phyloP scores from a whole-genome alignment of 805 yeast species.

The Metschnikowia continentalis region DNA sequence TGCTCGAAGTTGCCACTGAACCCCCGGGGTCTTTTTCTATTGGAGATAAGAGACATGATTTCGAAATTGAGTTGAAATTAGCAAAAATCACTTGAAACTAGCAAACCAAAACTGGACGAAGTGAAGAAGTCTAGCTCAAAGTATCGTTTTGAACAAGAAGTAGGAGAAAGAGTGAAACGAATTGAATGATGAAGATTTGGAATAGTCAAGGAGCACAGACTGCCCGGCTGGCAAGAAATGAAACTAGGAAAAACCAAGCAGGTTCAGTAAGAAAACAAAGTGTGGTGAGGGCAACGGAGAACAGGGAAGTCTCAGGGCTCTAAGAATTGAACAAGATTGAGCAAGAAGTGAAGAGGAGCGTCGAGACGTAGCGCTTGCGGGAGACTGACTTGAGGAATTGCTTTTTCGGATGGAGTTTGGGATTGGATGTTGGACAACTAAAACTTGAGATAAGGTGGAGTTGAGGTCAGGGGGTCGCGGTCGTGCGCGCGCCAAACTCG shows the following conservation, averaged over 20 bases:
- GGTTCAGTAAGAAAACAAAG: not conserved
- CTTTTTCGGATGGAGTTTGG: not conserved
- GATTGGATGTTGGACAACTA: not conserved
- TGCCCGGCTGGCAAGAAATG: not conserved
- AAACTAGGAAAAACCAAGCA: not conserved
- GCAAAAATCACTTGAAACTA: not conserved
- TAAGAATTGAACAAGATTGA: not conserved
- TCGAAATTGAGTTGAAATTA: not conserved
- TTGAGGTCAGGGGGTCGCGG: conserved; percentile 1
- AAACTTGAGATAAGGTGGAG: not conserved
- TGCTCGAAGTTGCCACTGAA: conserved; percentile 37
- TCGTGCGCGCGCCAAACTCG: not conserved
- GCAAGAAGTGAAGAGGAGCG: not conserved
- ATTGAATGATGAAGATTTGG: not conserved
- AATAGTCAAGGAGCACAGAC: not conserved
- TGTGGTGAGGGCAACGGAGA: not conserved
- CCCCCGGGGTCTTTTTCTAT: conserved; percentile 44
- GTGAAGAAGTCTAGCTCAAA: not conserved
- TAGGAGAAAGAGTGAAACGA: not conserved
- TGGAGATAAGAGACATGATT: conserved; percentile 34
- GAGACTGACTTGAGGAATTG: too few relatives aligned
- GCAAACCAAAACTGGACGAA: not conserved
- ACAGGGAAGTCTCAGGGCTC: not conserved
- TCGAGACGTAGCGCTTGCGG: not conserved
- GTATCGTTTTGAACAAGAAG: not conserved